Evolutionary conservation across 768 basidiomycete species (phyloP).

Genomic region (Trametes cinnabarina): DNA sequence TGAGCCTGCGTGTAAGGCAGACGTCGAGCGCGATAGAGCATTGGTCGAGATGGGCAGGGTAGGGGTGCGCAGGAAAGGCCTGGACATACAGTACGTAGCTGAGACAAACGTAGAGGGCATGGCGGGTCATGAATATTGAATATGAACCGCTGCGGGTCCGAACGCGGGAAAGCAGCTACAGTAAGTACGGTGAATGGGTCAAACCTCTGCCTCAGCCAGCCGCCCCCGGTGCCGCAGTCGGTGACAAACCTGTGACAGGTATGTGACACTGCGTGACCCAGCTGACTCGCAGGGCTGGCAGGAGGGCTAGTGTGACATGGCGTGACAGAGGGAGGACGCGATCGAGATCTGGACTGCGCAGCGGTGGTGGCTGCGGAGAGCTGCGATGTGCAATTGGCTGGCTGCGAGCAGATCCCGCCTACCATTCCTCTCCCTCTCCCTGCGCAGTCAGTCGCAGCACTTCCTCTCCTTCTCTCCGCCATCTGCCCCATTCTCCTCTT

Average conservation of each 20-base stretch:
- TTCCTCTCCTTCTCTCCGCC: slow-evolving; percentile 11
- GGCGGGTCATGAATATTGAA: too few relatives aligned
- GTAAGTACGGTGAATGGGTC: not conserved
- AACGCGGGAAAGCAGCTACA: not conserved
- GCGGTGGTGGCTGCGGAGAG: slow-evolving; percentile 24
- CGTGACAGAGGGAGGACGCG: too few relatives aligned
- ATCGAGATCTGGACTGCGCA: slow-evolving; percentile 23
- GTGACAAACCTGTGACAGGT: not conserved
- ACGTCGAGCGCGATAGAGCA: not conserved
- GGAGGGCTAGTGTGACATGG: not conserved
- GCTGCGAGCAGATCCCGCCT: slow-evolving; percentile 12
- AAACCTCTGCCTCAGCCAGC: too few relatives aligned
- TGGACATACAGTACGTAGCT: too few relatives aligned
- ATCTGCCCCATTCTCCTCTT: not conserved
- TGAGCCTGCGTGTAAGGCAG: slow-evolving; percentile 6
- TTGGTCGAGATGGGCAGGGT: not conserved
- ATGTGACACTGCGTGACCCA: slow-evolving; percentile 3
- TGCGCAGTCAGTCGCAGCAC: slow-evolving; percentile 22
- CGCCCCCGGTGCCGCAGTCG: slow-evolving; percentile 5
- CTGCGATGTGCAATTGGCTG: slow-evolving; percentile 8
- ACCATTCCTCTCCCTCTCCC: slow-evolving; percentile 20
- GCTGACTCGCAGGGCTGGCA: not conserved
- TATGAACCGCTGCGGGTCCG: too few relatives aligned
- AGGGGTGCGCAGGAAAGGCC: not conserved
- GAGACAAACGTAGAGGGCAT: too few relatives aligned